Evolutionary conservation across 2,329 filamentous ascomycete genomes (phyloP).

Genomic region (Colletotrichum horii): DNA sequence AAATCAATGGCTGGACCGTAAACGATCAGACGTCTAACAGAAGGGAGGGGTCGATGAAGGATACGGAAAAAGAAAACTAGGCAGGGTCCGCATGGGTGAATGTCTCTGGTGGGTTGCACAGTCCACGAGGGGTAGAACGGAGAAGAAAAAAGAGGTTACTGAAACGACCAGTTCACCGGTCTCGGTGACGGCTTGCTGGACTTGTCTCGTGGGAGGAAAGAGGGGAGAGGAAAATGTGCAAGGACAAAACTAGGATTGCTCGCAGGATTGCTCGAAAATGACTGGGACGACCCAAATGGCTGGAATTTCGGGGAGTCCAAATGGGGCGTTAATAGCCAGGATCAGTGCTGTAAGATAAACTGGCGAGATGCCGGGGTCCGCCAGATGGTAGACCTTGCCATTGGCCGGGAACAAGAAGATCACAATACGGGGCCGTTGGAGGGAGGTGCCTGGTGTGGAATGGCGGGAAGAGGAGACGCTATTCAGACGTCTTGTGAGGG

Average conservation of each 20-base stretch:
- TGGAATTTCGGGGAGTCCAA: not conserved
- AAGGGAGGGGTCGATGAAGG: not conserved
- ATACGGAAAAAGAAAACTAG: not conserved
- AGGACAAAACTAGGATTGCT: not conserved
- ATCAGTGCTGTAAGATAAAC: not conserved
- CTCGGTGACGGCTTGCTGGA: not conserved
- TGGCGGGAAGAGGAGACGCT: not conserved
- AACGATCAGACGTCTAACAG: not conserved
- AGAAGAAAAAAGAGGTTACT: not conserved
- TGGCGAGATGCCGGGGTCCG: not conserved
- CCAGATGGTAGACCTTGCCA: not conserved
- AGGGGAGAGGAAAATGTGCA: not conserved
- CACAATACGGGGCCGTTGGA: not conserved
- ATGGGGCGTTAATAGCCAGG: not conserved
- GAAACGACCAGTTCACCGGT: not conserved
- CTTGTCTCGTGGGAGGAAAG: not conserved
- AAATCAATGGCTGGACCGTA: not conserved
- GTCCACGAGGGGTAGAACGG: not conserved
- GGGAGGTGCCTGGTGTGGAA: not conserved
- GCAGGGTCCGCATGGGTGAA: not conserved
- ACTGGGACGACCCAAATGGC: not conserved
- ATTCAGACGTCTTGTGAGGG: not conserved
- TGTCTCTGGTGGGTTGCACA: not conserved
- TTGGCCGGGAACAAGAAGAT: not conserved
- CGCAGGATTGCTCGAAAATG: slow-evolving; percentile 1